Conservation (phyloP, 768 basidiomycete species). For the Boletus reticulatus region DNA sequence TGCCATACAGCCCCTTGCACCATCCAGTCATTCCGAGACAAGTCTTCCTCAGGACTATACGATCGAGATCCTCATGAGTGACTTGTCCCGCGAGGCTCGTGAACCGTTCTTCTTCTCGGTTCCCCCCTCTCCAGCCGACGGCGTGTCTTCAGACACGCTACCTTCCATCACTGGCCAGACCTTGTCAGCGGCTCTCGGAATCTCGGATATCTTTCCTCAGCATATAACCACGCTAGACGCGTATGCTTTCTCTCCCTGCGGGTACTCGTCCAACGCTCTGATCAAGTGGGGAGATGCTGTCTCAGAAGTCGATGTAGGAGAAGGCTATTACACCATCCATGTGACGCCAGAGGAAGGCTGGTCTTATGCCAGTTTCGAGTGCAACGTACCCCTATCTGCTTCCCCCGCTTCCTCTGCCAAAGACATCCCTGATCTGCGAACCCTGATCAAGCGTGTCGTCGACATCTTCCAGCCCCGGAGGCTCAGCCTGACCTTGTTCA, state of each 20-base stretch:
- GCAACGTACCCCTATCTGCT: conserved; percentile 77
- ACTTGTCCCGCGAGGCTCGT: conserved; percentile 74
- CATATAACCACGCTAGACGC: conserved; percentile 84
- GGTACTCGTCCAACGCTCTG: conserved; percentile 93
- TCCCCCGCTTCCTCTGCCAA: conserved; percentile 28
- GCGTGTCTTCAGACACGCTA: conserved; percentile 40
- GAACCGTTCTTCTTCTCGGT: conserved; percentile 65
- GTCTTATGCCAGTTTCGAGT: conserved; percentile 99
- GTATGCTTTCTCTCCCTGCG: conserved; percentile 93
- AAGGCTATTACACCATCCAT: conserved; percentile 98
- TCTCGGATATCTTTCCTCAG: conserved; percentile 77
- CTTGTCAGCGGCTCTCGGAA: conserved; percentile 72
- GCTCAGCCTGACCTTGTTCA: conserved; percentile 86
- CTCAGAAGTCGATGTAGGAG: conserved; percentile 40
- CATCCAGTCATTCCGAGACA: conserved; percentile 13
- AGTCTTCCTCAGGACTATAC: conserved; percentile 71
- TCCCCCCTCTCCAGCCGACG: conserved; percentile 46
- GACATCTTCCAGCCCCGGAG: conserved; percentile 89
- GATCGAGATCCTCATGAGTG: conserved; percentile 97
- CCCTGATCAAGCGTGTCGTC: conserved; percentile 85
- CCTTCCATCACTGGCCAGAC: conserved; percentile 29
- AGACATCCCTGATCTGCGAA: conserved; percentile 70
- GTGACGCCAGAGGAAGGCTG: conserved; percentile 98
- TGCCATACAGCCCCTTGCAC: conserved; percentile 6
- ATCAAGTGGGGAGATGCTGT: conserved; percentile 51